Evolutionary conservation across 768 basidiomycete genomes (phyloP), one percentile per base, ranked within the genome.

Genomic region (Lactarius pseudohatsudake): DNA sequence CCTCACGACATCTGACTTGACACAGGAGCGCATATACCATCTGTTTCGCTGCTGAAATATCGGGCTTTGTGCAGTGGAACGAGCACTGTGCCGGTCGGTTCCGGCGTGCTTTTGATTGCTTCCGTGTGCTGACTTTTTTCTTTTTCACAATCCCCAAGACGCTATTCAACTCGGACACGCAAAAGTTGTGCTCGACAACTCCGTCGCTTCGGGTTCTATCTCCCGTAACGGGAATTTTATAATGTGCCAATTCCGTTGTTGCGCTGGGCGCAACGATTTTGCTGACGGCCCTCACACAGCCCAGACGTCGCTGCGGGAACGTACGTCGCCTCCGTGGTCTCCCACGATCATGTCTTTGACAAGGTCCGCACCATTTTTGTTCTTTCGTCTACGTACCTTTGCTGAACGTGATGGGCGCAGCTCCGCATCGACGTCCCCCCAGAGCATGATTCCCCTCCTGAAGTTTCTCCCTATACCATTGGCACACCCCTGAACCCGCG

Each of bases 281-380:
- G n/a, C 41, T 64, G 64, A 58, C 62, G 22, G 30, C 38, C 62
- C 50, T 32, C 65, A 47, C 66, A 59, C 68, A 93, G 91, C 77
- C 83, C 84, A 57, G 82, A 86, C 71, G 87, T 92, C 57, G 81
- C 83, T n/a, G 75, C 78, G 18, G 91, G 92, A 38, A 85, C 82
- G 16, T 90, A 92, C 70, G 72, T 91, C 34, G 80, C 92, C 38
- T 88, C 88, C 8, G 84, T 92, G 4, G 65, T 82, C 34, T 78
- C 91, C 1, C 89, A 86, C 74, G 86, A 91, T 73, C 79, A 86
- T 72, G 71, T 75, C 13, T 93, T 94, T 71, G 90, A 93, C 72
- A 83, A 89, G 76, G 91, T 91, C 72, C 13, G 73, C 22, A 30
- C 68, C 22, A 54, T 55, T 54, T 64, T 16, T 13, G 58, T 28